Percentiles rank a stretch among this genome's conserved stretches.
These are phyloP conservation scores for Strobilomyces confusus DNA, from an alignment of 768 basidiomycete genomes.

Conservation along the genomic window DNA sequence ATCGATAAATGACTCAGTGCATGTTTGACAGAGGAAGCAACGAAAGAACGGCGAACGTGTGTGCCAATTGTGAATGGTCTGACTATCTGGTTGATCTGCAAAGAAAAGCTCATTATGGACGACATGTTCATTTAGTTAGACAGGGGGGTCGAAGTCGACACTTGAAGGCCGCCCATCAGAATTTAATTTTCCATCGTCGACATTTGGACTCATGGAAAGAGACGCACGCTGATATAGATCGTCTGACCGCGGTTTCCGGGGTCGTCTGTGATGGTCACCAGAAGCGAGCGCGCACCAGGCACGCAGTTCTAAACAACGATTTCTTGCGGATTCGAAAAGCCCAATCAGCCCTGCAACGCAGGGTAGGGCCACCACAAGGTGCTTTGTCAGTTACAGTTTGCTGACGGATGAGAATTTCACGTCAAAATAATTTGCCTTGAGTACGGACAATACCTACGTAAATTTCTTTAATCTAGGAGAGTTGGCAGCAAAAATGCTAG, in stretches of 20 bases:
- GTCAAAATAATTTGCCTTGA: background rate
- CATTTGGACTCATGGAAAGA: no score
- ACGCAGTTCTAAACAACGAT: background rate
- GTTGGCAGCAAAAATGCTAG: background rate
- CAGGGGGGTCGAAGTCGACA: no score
- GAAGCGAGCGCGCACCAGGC: background rate
- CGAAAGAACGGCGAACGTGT: background rate
- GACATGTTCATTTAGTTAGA: no score
- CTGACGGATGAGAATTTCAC: background rate
- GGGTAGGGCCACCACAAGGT: background rate
- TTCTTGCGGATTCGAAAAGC: background rate
- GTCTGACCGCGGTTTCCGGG: no score
- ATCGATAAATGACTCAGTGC: no score
- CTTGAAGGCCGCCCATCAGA: background rate
- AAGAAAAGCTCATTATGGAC: background rate
- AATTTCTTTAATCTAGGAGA: background rate
- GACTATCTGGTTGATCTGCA: no score
- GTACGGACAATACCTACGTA: background rate
- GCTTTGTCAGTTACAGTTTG: background rate
- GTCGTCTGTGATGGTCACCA: no score
- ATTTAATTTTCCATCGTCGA: no score
- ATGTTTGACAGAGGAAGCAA: background rate
- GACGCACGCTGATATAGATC: no score
- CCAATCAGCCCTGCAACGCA: background rate
- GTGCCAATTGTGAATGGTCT: background rate